These are phyloP conservation scores for Camillea tinctor DNA, from an alignment of 2,329 filamentous ascomycete species.

Conservation along the genomic window DNA sequence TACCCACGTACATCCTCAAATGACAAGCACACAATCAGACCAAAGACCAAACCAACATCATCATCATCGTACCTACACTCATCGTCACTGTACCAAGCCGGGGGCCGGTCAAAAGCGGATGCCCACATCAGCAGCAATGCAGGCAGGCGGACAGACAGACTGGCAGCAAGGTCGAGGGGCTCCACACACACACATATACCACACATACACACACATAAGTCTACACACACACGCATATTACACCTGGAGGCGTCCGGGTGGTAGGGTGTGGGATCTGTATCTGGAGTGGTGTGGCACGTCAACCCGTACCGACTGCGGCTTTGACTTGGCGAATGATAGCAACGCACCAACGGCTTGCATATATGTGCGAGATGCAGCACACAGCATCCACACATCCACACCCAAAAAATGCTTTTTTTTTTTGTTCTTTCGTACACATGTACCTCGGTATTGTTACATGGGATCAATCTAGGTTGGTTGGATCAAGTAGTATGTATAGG, in stretches of 20 bases:
- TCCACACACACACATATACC: conserved; percentile 1
- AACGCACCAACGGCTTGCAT: conserved; percentile 31
- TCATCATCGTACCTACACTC: not conserved
- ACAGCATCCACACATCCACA: conserved; percentile 16
- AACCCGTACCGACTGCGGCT: conserved; percentile 20
- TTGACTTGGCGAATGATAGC: conserved; percentile 25
- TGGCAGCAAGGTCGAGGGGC: conserved; percentile 9
- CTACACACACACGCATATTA: conserved; percentile 2
- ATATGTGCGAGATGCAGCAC: conserved; percentile 36
- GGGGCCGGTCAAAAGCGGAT: conserved; percentile 8
- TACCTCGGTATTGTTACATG: not conserved
- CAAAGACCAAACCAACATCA: too few species aligned
- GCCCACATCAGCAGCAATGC: conserved; percentile 12
- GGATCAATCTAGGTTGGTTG: not conserved
- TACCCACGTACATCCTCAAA: not conserved
- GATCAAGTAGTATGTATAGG: not conserved
- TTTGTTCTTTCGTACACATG: conserved; percentile 16
- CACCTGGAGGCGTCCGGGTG: conserved; percentile 19
- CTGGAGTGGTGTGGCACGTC: conserved; percentile 28
- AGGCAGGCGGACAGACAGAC: not conserved
- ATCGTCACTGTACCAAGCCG: conserved; percentile 4
- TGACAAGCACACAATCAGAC: conserved; percentile 9
- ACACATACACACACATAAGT: conserved; percentile 11
- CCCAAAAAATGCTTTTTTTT: conserved; percentile 20
- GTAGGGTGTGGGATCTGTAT: conserved; percentile 17